Base-by-base conservation (phyloP, 805 yeast species). In the Saccharomycopsis fodiens region DNA sequence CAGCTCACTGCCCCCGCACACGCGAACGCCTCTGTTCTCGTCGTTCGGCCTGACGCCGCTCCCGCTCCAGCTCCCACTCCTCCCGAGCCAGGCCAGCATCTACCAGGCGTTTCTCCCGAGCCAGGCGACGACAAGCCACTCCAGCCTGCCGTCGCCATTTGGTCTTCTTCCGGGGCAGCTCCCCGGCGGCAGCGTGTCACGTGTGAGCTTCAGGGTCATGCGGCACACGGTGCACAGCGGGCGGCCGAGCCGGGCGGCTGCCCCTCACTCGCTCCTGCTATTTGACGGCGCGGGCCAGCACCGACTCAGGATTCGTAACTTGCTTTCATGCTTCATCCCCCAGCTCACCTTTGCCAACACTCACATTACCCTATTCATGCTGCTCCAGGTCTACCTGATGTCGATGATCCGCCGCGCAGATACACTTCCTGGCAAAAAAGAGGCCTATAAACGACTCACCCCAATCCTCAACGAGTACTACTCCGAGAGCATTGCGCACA, bases 321-420 rank as follows among this genome's bases (percentile, higher is more conserved):
- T 32, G 10, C 12, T 15, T 6, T 15, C 20, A 10, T 32, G 36
- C 20, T 32, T 32, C 15, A 7, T 32, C 10, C 36, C 36, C 7
- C 36, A 32, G 36, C 15, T 6, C 15, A 10, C 20, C 20, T 32
- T 10, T 17, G 36, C 36, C 17, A 32, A 6, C 8, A 6, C 36
- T 6, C 17, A 17, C 20, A 10, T 15, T 10, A 19, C 15, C 7
- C 20, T 32, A 5, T 32, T 32, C 20, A 15, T 17, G 20, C 15
- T 19, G 20, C 15, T 32, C 7, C 36, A 32, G 15, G 20, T 17
- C 19, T 32, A 15, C 15, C 20, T 17, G 17, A 32, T 32, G 17
- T 32, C 36, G 5, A 10, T 32, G 17, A 32, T 45, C 6, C 41
- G 37, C 17, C n/a, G 45, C 6, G 16, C 16, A 2, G 45, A 41